Evolutionary conservation across 1,139 yeast species (phyloP).

Genomic region (Suhomyces ambrosiae): DNA sequence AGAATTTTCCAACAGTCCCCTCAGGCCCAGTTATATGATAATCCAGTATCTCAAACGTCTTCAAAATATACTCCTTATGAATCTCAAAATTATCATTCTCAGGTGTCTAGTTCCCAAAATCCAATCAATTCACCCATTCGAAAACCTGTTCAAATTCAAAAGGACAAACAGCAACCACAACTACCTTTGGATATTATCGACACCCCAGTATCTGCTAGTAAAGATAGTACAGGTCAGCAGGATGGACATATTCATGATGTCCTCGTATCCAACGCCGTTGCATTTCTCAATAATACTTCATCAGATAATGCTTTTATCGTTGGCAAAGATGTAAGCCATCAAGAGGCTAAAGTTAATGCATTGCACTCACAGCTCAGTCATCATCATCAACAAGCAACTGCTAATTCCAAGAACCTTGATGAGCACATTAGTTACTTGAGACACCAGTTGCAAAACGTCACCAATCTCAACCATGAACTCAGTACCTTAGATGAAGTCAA

Average conservation of each 20-base stretch:
- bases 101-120: neutral
- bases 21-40: neutral
- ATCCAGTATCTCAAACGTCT: neutral
- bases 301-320: slow-evolving; percentile 2
- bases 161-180: no score
- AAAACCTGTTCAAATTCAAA: neutral
- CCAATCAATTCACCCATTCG: neutral
- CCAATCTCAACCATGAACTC: slow-evolving; percentile 29
- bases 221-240: neutral
- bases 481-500: slow-evolving; percentile 28
- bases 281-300: slow-evolving; percentile 5
- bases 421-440: slow-evolving; percentile 37
- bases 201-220: slow-evolving; percentile 3
- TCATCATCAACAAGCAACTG: slow-evolving; percentile 42
- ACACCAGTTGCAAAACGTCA: slow-evolving; percentile 32
- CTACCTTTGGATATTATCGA: slow-evolving; percentile 23
- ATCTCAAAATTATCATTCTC: no score
- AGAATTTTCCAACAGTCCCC: neutral
- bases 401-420: slow-evolving; percentile 36
- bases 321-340: slow-evolving; percentile 14
- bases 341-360: slow-evolving; percentile 28
- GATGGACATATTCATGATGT: slow-evolving; percentile 6
- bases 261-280: slow-evolving; percentile 24
- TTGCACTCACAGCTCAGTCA: slow-evolving; percentile 37
- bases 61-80: no score